Conservation (phyloP, 768 basidiomycete genomes). For the Clathrus columnatus region DNA sequence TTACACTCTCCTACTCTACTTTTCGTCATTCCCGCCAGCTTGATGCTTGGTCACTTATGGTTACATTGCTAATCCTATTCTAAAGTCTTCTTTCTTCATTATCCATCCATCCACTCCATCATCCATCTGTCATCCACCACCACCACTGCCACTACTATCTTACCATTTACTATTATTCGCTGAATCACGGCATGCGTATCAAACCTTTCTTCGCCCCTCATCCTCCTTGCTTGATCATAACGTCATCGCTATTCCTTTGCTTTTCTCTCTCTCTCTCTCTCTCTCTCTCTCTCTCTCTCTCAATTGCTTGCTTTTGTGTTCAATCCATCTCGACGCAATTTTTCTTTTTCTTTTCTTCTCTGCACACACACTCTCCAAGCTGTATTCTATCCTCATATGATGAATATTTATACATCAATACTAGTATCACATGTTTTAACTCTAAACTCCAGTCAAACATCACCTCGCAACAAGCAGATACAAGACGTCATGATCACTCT, state of each 20-base stretch:
- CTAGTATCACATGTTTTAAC: neutral
- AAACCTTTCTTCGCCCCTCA: constrained; percentile 10
- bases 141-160: neutral
- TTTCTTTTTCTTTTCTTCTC: neutral
- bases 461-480: no score
- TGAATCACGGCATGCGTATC: neutral
- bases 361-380: no score
- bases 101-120: neutral
- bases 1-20: neutral
- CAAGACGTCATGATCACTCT: no score
- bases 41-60: neutral
- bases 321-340: no score
- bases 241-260: constrained; percentile 7
- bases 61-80: no score
- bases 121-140: neutral
- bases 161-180: neutral
- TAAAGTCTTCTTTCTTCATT: no score
- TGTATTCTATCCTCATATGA: neutral
- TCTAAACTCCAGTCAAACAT: no score
- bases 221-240: constrained; percentile 12
- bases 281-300: constrained; percentile 10
- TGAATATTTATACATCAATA: neutral
- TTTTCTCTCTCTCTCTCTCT: constrained; percentile 10
- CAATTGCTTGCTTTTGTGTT: constrained; percentile 14
- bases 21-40: neutral